phyloP scores from a whole-genome alignment of 2,329 filamentous ascomycete species.

The Monosporascus sp. region DNA sequence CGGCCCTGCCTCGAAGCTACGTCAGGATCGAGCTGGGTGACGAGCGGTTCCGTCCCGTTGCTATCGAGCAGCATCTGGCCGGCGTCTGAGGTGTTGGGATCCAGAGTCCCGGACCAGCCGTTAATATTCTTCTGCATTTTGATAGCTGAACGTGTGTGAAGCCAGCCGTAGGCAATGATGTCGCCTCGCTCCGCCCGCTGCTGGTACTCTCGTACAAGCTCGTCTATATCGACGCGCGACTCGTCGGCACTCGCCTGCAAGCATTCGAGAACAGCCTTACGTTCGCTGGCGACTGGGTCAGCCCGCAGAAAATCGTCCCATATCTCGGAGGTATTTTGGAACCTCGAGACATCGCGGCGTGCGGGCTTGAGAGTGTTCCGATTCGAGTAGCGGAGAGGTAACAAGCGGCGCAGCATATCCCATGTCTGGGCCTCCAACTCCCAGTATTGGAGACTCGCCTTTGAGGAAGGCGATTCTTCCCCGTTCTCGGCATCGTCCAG shows the following conservation, averaged over 20 bases:
- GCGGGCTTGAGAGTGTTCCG: constrained; percentile 29
- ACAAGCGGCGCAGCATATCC: constrained; percentile 73
- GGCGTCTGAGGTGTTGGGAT: constrained; percentile 54
- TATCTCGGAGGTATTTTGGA: constrained; percentile 23
- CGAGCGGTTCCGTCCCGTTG: constrained; percentile 57
- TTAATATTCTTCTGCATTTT: constrained; percentile 83
- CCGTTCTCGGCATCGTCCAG: constrained; percentile 43
- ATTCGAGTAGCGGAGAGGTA: constrained; percentile 60
- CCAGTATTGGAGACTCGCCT: constrained; percentile 55
- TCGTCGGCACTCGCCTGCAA: constrained; percentile 68
- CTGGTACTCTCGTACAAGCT: constrained; percentile 70
- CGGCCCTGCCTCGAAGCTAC: constrained; percentile 74
- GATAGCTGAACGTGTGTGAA: constrained; percentile 84
- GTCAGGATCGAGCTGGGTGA: constrained; percentile 90
- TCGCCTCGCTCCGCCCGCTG: constrained; percentile 72
- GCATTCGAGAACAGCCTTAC: constrained; percentile 78
- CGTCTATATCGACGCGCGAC: constrained; percentile 65
- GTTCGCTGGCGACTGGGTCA: constrained; percentile 70
- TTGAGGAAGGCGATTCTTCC: constrained; percentile 17
- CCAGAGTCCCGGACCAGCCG: constrained; percentile 58
- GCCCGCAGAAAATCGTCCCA: constrained; percentile 71
- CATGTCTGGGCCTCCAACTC: constrained; percentile 86
- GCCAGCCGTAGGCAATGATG: constrained; percentile 82
- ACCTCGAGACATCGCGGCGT: constrained; percentile 24
- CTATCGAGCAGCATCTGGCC: constrained; percentile 51